phyloP scores from a whole-genome alignment of 78 protist species.

The Chrysochromulina parva region DNA sequence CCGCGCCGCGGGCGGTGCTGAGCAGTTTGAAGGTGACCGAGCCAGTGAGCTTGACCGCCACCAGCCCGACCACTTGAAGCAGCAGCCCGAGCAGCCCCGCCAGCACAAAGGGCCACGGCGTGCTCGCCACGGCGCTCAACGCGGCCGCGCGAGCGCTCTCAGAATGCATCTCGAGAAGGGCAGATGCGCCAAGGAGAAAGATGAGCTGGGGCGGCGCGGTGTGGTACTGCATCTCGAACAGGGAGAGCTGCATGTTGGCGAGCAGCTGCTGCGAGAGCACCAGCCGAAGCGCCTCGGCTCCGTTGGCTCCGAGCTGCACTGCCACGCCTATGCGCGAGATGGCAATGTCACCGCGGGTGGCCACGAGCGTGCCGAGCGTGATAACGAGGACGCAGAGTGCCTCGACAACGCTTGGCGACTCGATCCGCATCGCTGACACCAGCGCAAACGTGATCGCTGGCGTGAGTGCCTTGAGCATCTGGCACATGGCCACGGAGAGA shows the following conservation, averaged over 20 bases:
- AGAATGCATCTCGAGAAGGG: no score
- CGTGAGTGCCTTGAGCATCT: neutral
- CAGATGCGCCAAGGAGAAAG: no score
- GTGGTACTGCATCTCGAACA: neutral
- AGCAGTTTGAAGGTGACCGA: no score
- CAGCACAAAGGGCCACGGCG: no score
- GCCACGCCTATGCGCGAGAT: neutral
- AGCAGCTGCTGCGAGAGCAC: conserved; percentile 6
- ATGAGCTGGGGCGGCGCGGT: neutral
- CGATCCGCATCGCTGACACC: neutral
- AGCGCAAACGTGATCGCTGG: neutral
- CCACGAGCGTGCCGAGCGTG: neutral
- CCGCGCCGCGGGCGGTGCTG: no score
- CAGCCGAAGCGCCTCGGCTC: neutral
- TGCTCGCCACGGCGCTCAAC: no score
- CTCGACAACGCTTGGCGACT: neutral
- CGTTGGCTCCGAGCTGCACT: neutral
- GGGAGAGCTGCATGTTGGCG: neutral
- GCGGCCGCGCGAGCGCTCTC: no score
- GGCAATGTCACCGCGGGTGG: neutral
- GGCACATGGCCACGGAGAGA: neutral
- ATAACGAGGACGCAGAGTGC: neutral
- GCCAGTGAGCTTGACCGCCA: no score
- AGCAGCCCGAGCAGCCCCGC: no score
- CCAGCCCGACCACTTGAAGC: no score